phyloP scores from a whole-genome alignment of 2,329 filamentous ascomycete species.

The Scleromitrula shiraiana region DNA sequence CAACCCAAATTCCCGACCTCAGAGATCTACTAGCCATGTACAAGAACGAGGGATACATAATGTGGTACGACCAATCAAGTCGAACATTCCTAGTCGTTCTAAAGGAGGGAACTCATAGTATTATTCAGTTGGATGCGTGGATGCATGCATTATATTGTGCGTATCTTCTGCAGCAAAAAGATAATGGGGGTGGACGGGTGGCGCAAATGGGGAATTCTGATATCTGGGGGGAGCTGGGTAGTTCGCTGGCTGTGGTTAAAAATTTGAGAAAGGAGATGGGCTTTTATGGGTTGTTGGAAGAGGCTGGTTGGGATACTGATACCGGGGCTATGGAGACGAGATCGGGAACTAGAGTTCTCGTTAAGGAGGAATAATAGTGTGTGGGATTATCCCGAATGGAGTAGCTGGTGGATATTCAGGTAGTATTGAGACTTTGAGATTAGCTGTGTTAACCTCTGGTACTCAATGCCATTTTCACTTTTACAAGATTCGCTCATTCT shows the following conservation, averaged over 20 bases:
- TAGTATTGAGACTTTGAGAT: background rate
- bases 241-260: background rate
- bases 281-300: slow-evolving; percentile 31
- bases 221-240: background rate
- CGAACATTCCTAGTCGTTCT: slow-evolving; percentile 50
- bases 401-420: no score
- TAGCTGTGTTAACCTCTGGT: background rate
- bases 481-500: background rate
- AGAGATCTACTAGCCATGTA: slow-evolving; percentile 32
- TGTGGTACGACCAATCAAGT: slow-evolving; percentile 44
- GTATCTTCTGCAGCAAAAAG: no score
- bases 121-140: slow-evolving; percentile 52
- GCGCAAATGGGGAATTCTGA: background rate
- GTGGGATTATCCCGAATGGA: no score
- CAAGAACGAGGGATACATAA: slow-evolving; percentile 47
- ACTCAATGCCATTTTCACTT: background rate
- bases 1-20: slow-evolving; percentile 14
- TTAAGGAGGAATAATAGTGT: background rate
- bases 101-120: slow-evolving; percentile 46
- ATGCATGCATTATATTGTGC: slow-evolving; percentile 45
- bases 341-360: slow-evolving; percentile 37
- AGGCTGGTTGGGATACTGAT: slow-evolving; percentile 58
- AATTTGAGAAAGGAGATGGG: background rate
- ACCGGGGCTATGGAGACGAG: slow-evolving; percentile 58
- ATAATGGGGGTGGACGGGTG: background rate